Base-by-base conservation (phyloP, 805 yeast genomes). In the Starmerella sirachaensis region DNA sequence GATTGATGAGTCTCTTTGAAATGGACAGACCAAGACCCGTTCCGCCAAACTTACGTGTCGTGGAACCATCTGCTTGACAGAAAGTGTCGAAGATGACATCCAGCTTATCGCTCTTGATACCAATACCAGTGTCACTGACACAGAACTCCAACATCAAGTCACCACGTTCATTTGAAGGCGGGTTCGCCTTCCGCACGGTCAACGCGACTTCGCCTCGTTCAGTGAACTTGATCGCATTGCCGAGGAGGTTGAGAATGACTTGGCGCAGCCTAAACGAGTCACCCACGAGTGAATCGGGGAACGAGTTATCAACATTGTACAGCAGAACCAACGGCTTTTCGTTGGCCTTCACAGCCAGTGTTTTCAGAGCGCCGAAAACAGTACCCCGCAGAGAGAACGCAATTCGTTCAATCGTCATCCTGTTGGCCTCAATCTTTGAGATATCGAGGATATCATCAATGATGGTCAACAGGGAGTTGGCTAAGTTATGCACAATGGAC, bases 41-140 rank as follows among this genome's bases (percentile, higher is more conserved):
- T 53, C 94, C 94, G 51, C 94, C 94, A 56, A 83, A 84, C 58
- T 82, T 82, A 56, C 94, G 71, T 1, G 94, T 83, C 2, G 94
- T 83, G 5, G 93, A 81, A 29, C 94, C 94, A 61, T 83, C 94
- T 7, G 94, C 94, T 58, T 83, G 94, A 49, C 94, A 79, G 63
- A 83, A 83, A 3, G 88, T 83, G 53, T 83, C 94, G 53, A 83
- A 83, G 50, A 83, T 84, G 29, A 84, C 66, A 22, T 83, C 93
- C 25, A 83, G 65, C 54, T 83, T 83, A 52, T 84, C 94, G 53
- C 73, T 74, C 52, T 78, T 83, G 49, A 83, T 83, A 48, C 94
- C 94, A 47, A 84, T 83, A 56, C 94, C 93, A 1, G 93, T 83
- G 57, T 83, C 94, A 49, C 83, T 71, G 8, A 83, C 93, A 61